Evolutionary conservation across 345 rosid genomes (phyloP).

Genomic region (Microcos paniculata): DNA sequence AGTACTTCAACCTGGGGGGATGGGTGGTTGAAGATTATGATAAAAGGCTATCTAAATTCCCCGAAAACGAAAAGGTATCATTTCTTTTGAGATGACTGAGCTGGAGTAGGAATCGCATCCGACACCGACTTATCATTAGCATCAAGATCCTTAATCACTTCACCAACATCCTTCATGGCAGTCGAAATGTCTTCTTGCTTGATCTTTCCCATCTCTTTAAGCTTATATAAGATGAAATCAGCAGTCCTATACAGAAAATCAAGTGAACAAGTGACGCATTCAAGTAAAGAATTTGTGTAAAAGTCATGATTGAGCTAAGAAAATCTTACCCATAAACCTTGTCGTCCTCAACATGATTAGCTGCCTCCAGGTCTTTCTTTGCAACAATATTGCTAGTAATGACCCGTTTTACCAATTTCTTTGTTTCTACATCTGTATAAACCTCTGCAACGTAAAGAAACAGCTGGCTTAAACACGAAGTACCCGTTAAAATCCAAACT

Average conservation of each 20-base stretch:
- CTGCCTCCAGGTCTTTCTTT: constrained; percentile 6
- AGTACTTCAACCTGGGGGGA: no score
- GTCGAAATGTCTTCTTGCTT: constrained; percentile 59
- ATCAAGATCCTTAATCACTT: constrained; percentile 48
- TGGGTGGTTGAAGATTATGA: background rate
- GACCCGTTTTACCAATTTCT: background rate
- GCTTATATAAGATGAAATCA: constrained; percentile 41
- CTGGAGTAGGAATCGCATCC: no score
- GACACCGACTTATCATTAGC: constrained; percentile 31
- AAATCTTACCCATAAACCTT: constrained; percentile 3
- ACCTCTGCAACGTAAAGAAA: constrained; percentile 18
- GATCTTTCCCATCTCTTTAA: constrained; percentile 89
- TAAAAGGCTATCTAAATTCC: no score
- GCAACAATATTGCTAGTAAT: background rate
- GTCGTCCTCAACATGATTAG: background rate
- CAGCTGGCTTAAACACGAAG: constrained; percentile 14
- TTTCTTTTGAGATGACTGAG: background rate
- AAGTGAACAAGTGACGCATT: background rate
- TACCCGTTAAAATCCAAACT: constrained; percentile 11
- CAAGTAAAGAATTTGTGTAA: background rate
- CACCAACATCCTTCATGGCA: constrained; percentile 59
- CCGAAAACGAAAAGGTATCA: no score
- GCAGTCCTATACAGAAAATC: background rate
- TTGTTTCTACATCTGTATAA: constrained; percentile 1
- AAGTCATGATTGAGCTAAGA: no score